These are phyloP conservation scores for Endoconidiophora polonica DNA, from an alignment of 2,329 filamentous ascomycete genomes.

Conservation along the genomic window DNA sequence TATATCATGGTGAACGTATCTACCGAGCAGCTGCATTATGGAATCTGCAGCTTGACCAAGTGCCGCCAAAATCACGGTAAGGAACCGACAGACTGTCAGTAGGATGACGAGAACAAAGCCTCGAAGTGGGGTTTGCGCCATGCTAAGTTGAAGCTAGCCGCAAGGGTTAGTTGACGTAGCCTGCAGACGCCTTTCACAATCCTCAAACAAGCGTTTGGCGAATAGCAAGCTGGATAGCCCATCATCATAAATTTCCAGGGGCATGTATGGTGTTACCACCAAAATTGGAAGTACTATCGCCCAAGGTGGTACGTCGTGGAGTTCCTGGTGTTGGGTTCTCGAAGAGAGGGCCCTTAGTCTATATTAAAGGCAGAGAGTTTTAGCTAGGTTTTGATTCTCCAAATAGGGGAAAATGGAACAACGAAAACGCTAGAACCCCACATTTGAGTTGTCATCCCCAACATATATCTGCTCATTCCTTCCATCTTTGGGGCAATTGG, in stretches of 20 bases:
- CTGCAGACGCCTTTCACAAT: background rate
- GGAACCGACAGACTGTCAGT: too few relatives aligned
- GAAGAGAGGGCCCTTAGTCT: background rate
- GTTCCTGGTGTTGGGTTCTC: background rate
- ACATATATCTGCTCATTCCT: background rate
- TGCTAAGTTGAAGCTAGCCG: background rate
- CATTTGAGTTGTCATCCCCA: background rate
- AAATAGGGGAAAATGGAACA: background rate
- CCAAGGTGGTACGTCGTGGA: background rate
- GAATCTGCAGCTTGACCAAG: too few relatives aligned
- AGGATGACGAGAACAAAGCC: too few relatives aligned
- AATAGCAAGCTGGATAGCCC: background rate
- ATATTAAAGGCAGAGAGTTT: background rate
- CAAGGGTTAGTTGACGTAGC: slow-evolving; percentile 1
- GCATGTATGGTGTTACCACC: background rate
- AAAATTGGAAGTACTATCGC: background rate
- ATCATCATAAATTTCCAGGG: background rate
- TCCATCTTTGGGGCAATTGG: too few relatives aligned
- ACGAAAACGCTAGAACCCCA: background rate
- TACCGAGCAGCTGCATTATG: too few relatives aligned
- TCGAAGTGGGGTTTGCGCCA: too few relatives aligned
- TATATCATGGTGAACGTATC: too few relatives aligned
- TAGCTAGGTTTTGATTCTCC: background rate
- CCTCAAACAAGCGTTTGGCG: background rate
- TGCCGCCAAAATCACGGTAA: too few relatives aligned